Evolutionary conservation across 1,284 basidiomycete species (phyloP), one percentile per base, ranked within the genome.

Genomic region (Rhodotorula sp.): DNA sequence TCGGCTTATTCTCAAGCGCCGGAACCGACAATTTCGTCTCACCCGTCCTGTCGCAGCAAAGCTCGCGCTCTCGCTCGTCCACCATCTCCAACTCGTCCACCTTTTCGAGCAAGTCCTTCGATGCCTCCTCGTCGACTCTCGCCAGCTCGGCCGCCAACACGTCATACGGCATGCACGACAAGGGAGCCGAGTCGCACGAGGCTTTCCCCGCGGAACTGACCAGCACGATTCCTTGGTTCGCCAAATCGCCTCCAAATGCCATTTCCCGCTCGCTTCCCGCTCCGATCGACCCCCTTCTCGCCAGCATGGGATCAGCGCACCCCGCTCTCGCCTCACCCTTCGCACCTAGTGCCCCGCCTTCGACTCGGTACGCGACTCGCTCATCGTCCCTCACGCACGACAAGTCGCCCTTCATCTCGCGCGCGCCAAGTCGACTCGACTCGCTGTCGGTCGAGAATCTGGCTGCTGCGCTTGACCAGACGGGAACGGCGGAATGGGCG

Each of bases 81-180:
- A 34, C 61, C 20, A 11, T 40, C 22, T 66, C 64, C 13, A 56
- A 57, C 46, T 16, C n/a, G 26, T 60, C 64, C 22, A 50, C 51
- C n/a, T n/a, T 65, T 3, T 65, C 64, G 44, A 47, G 46, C 66
- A 64, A 57, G 40, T 64, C 59, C 11, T 58, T 71, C 57, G 66
- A 60, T 47, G 59, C 66, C 8, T 44, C 40, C 10, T 44, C 40
- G 9, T 71, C 70, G 26, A 71, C 68, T 4, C 61, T 70, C 30
- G 68, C 64, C 20, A 66, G 64, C 53, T 63, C 68, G 24, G 64
- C 64, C 1, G 64, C 64, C 8, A 65, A 65, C 46, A 60, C 59
- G 9, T 65, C 64, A 13, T 56, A 13, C 26, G 47, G 58, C 34
- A 46, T 37, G 26, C n/a, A 44, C 53, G 46, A 65, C 46, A 50